Evolutionary conservation across 2,329 filamentous ascomycete species (phyloP).

Genomic region (Cryphonectria parasitica): DNA sequence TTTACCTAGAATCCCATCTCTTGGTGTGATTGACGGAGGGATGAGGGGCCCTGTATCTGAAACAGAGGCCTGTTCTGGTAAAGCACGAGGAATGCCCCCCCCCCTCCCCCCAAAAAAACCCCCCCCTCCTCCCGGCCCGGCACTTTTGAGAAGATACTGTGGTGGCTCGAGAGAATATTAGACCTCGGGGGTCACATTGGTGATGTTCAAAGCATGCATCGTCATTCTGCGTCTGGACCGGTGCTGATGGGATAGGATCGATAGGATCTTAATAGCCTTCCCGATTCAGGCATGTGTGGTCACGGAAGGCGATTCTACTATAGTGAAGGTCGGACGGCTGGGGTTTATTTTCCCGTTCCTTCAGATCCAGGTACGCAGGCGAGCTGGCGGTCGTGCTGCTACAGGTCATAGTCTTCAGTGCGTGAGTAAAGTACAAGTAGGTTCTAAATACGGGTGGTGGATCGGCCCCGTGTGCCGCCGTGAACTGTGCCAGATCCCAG

Average conservation of each 20-base stretch:
- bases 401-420: not conserved
- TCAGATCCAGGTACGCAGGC: not conserved
- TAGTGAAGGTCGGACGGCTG: not conserved
- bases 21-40: conserved; percentile 2
- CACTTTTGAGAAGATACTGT: not conserved
- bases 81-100: not conserved
- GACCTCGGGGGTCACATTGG: not conserved
- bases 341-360: not conserved
- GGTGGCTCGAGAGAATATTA: not conserved
- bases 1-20: not conserved
- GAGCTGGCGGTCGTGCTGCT: not conserved
- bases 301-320: not conserved
- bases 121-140: not conserved
- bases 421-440: not conserved
- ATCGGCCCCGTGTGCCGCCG: not conserved
- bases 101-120: not conserved
- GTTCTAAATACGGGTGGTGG: conserved; percentile 2
- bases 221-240: not conserved
- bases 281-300: not conserved
- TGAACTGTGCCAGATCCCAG: conserved; percentile 1
- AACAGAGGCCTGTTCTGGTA: conserved; percentile 3
- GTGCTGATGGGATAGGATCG: not conserved
- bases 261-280: conserved; percentile 4
- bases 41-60: conserved; percentile 10
- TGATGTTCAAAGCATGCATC: not conserved